A percentile compares a stretch with the other conserved stretches of the same genome.
These are phyloP conservation scores for Russula emetica DNA, from an alignment of 768 basidiomycete genomes.

Conservation along the genomic window DNA sequence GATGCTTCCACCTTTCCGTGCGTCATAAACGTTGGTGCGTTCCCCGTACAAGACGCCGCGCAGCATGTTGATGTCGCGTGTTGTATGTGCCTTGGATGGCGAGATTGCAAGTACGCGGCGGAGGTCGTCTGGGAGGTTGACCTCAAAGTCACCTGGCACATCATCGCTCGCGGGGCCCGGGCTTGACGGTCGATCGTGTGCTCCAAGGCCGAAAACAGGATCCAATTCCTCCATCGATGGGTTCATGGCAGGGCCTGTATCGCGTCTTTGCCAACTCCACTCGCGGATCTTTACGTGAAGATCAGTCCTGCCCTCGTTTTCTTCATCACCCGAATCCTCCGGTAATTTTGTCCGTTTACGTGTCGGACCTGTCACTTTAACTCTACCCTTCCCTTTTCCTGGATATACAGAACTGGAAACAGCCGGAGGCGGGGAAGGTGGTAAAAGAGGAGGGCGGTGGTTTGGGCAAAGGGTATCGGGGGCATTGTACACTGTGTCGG, in stretches of 20 bases:
- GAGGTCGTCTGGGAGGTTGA: conserved; percentile 64
- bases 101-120: conserved; percentile 61
- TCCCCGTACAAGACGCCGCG: conserved; percentile 57
- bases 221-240: conserved; percentile 23
- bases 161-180: conserved; percentile 31
- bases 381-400: conserved; percentile 40
- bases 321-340: conserved; percentile 31
- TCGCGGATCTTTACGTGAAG: conserved; percentile 34
- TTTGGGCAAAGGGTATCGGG: conserved; percentile 26
- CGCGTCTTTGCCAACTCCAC: conserved; percentile 29
- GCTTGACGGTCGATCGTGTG: conserved; percentile 21
- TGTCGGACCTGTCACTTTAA: conserved; percentile 34
- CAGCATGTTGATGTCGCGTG: conserved; percentile 41
- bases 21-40: conserved; percentile 54
- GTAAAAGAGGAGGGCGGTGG: conserved; percentile 41
- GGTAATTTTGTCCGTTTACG: conserved; percentile 51
- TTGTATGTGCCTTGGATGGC: conserved; percentile 35
- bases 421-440: conserved; percentile 63
- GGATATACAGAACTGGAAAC: conserved; percentile 25
- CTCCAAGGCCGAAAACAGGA: conserved; percentile 17
- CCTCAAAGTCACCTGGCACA: conserved; percentile 42
- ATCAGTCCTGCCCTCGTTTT: conserved; percentile 29
- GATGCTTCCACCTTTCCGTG: conserved; percentile 62
- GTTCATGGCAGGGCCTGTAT: conserved; percentile 8
- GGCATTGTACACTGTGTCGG: conserved; percentile 12